These are phyloP conservation scores for Torulaspora microellipsoides DNA, from an alignment of 805 yeast genomes.

Conservation along the genomic window DNA sequence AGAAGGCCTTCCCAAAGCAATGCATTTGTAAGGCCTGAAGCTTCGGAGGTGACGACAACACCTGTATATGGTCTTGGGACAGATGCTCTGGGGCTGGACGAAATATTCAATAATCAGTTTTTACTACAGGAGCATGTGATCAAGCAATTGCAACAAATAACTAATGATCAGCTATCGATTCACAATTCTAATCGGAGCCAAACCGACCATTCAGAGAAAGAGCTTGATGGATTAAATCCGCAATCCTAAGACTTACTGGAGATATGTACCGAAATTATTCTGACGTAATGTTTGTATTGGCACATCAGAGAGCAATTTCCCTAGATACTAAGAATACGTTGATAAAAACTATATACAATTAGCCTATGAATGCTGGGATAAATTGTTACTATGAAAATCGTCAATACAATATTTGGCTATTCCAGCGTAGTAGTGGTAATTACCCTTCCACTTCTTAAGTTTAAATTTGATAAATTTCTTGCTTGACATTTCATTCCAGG, in stretches of 20 bases:
- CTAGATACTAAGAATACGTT: no score
- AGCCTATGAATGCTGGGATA: neutral
- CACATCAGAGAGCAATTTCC: no score
- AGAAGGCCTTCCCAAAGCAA: neutral
- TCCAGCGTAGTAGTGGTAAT: slow-evolving; percentile 17
- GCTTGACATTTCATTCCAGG: slow-evolving; percentile 18
- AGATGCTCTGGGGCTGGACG: slow-evolving; percentile 5
- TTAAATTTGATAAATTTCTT: slow-evolving; percentile 20
- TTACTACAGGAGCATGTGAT: slow-evolving; percentile 9
- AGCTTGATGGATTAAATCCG: no score
- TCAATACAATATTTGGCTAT: slow-evolving; percentile 21
- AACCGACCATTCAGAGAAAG: no score
- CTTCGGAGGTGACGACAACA: neutral
- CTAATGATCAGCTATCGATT: slow-evolving; percentile 1
- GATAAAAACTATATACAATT: no score
- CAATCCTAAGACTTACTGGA: no score
- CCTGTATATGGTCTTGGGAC: neutral
- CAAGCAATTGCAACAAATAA: slow-evolving; percentile 12
- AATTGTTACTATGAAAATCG: slow-evolving; percentile 15
- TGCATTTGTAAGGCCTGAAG: neutral
- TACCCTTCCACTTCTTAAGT: slow-evolving; percentile 14
- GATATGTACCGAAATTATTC: no score
- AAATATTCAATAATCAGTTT: slow-evolving; percentile 8
- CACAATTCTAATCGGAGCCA: neutral
- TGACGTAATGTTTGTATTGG: no score